These are phyloP conservation scores for Cystobasidium tubakii DNA, from an alignment of 768 basidiomycete species.

Conservation along the genomic window DNA sequence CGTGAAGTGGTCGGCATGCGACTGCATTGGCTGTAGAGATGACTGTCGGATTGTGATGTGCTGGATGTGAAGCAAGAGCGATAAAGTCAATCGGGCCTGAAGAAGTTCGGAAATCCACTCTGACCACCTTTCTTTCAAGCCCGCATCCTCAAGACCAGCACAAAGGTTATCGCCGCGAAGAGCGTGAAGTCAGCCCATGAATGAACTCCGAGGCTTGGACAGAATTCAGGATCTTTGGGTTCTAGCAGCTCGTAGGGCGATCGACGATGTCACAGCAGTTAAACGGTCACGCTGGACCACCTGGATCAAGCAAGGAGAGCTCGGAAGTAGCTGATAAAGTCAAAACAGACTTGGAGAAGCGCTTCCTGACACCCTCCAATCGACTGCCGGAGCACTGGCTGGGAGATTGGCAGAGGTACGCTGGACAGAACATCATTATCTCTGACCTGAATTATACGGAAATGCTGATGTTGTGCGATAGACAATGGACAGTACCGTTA, in stretches of 20 bases:
- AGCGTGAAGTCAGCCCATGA: no score
- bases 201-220: background rate
- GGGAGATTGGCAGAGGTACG: constrained; percentile 76
- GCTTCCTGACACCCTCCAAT: constrained; percentile 64
- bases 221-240: background rate
- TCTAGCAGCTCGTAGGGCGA: background rate
- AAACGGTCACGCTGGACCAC: background rate
- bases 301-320: background rate
- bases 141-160: background rate
- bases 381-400: constrained; percentile 67
- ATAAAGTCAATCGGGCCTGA: background rate
- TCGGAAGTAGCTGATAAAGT: background rate
- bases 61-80: background rate
- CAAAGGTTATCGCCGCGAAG: no score
- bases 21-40: background rate
- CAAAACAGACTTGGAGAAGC: constrained; percentile 60
- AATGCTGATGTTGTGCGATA: background rate
- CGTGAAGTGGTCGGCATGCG: background rate
- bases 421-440: constrained; percentile 23
- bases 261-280: constrained; percentile 10
- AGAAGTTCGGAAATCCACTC: background rate
- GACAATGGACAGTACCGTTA: constrained; percentile 8
- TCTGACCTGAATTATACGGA: background rate
- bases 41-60: background rate
- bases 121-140: background rate